These are phyloP conservation scores for Globisporangium carolinianum DNA, from an alignment of 352 stramenopile genomes.

Conservation along the genomic window DNA sequence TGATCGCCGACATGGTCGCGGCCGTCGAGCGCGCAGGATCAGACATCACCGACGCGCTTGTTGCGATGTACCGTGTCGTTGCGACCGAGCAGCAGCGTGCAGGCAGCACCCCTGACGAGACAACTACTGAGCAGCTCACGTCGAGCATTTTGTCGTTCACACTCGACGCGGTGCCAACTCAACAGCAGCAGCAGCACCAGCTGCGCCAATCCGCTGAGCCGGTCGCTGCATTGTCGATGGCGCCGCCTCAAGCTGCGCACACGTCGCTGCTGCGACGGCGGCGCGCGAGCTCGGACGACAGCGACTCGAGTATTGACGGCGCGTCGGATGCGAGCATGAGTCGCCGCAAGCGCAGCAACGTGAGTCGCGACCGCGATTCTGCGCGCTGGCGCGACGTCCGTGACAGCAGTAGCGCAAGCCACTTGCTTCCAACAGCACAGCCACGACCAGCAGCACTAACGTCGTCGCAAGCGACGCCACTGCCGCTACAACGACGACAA, in stretches of 20 bases:
- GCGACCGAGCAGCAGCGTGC: slow-evolving; percentile 1
- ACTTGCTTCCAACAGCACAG: neutral
- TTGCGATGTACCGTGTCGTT: neutral
- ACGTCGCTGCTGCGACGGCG: slow-evolving; percentile 29
- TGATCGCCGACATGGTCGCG: neutral
- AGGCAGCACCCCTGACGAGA: slow-evolving; percentile 27
- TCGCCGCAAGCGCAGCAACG: slow-evolving; percentile 68
- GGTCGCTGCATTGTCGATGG: too few species aligned
- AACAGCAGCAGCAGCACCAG: slow-evolving; percentile 2
- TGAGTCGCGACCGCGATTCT: slow-evolving; percentile 6
- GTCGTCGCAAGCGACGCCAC: neutral
- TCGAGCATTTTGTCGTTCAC: slow-evolving; percentile 47
- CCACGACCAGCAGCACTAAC: neutral
- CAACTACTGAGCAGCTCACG: slow-evolving; percentile 36
- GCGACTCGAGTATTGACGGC: slow-evolving; percentile 54
- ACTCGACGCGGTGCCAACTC: slow-evolving; percentile 10
- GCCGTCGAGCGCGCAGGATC: neutral
- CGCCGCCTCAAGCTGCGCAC: neutral
- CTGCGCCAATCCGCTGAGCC: neutral
- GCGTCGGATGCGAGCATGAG: slow-evolving; percentile 37
- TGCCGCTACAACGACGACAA: neutral
- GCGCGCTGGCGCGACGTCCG: slow-evolving; percentile 8
- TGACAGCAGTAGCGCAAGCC: slow-evolving; percentile 3
- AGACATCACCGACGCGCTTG: neutral
- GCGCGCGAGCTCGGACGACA: slow-evolving; percentile 46